These are phyloP conservation scores for Begonia peltatifolia DNA, from an alignment of 306 rosid genomes.

Conservation along the genomic window DNA sequence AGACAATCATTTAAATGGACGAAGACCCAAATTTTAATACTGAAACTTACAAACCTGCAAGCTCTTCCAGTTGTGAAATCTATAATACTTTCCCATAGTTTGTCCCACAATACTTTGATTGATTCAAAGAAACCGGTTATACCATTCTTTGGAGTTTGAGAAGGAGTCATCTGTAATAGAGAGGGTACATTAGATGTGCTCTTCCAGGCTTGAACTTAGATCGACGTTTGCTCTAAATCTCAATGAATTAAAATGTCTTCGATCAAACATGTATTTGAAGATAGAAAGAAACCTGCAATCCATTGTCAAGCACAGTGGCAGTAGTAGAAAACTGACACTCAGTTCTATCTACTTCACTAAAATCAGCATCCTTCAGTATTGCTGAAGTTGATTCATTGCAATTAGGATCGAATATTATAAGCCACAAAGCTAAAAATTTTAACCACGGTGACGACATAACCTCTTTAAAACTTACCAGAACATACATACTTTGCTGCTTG, in stretches of 20 bases:
- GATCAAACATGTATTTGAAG: conserved; percentile 1
- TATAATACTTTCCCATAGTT: conserved; percentile 33
- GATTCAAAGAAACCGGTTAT: conserved; percentile 50
- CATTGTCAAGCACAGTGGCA: conserved; percentile 73
- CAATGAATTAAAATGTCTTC: conserved; percentile 3
- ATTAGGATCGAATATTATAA: not conserved
- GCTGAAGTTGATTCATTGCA: conserved; percentile 27
- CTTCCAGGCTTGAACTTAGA: conserved; percentile 1
- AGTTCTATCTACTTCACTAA: conserved; percentile 75
- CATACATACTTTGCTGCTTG: conserved; percentile 84
- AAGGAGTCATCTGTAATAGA: conserved; percentile 47
- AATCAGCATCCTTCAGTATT: conserved; percentile 81
- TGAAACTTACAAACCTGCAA: conserved; percentile 46
- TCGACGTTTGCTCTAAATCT: not conserved
- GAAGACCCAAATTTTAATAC: too few relatives aligned
- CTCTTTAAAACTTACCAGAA: conserved; percentile 29
- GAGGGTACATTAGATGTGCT: conserved; percentile 7
- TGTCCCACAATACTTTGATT: conserved; percentile 46
- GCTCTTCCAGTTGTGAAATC: conserved; percentile 60
- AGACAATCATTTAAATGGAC: not conserved
- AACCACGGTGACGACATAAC: not conserved
- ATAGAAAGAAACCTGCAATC: conserved; percentile 46
- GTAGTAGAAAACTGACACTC: conserved; percentile 88
- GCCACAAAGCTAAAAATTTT: not conserved
- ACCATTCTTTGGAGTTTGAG: conserved; percentile 43